A percentile compares a stretch with the other conserved stretches of the same genome.
Conservation (phyloP, 2,329 filamentous ascomycete species). For the Diaporthe helianthi region DNA sequence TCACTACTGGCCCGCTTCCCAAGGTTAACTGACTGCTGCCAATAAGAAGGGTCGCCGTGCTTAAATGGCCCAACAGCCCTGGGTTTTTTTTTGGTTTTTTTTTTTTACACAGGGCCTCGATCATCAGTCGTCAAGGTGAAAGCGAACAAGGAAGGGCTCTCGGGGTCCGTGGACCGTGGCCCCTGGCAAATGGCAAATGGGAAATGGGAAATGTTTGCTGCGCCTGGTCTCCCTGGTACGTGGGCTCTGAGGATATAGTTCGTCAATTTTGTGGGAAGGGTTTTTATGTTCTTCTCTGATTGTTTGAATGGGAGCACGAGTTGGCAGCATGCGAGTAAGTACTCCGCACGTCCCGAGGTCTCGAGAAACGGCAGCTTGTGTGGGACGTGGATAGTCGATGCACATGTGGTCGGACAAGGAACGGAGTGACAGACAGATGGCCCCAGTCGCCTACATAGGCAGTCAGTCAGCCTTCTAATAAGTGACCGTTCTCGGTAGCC, state of each 20-base stretch:
- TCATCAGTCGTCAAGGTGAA: background rate
- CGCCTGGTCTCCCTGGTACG: slow-evolving; percentile 22
- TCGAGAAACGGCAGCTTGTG: background rate
- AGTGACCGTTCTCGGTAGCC: slow-evolving; percentile 11
- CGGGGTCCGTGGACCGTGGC: slow-evolving; percentile 18
- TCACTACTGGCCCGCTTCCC: background rate
- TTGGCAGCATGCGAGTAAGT: slow-evolving; percentile 15
- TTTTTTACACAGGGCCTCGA: slow-evolving; percentile 9
- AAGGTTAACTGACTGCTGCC: background rate
- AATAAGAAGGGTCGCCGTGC: slow-evolving; percentile 18
- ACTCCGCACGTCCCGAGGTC: background rate
- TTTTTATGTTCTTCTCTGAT: background rate
- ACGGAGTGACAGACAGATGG: background rate
- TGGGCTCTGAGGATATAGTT: slow-evolving; percentile 21
- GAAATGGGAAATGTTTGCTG: slow-evolving; percentile 19
- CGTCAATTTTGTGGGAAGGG: slow-evolving; percentile 8
- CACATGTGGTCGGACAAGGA: too few relatives aligned
- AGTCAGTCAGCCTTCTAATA: background rate
- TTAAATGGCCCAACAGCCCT: slow-evolving; percentile 6
- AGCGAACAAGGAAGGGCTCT: background rate
- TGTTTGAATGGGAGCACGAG: background rate
- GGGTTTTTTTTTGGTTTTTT: background rate
- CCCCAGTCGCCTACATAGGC: background rate
- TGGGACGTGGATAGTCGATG: background rate
- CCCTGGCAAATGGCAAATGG: slow-evolving; percentile 16